A percentile compares a stretch with the other conserved stretches of the same genome.
These are phyloP conservation scores for Ceratobasidium sp. DNA, from an alignment of 1,284 basidiomycete genomes.

Conservation along the genomic window DNA sequence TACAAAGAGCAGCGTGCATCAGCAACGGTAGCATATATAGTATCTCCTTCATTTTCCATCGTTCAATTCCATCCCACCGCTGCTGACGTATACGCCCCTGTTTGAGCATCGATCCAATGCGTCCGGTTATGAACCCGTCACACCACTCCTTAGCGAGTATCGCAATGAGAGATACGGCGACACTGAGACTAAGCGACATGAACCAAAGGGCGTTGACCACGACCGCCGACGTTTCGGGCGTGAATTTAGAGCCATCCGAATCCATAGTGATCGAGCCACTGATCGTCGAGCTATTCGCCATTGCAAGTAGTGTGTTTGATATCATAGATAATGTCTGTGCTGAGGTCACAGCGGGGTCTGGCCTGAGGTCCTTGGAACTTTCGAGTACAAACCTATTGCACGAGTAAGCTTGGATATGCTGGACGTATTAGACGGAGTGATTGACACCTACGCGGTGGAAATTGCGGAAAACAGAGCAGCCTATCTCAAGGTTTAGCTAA, in stretches of 20 bases:
- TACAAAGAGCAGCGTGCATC: too few relatives aligned
- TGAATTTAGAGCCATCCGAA: background rate
- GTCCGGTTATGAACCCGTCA: conserved; percentile 4
- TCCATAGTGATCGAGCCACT: background rate
- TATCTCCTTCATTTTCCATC: too few relatives aligned
- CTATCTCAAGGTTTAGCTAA: too few relatives aligned
- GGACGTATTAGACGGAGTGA: too few relatives aligned
- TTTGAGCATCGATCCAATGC: too few relatives aligned
- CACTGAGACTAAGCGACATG: conserved; percentile 7
- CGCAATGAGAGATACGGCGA: background rate
- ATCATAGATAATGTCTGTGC: background rate
- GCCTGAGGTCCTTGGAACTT: conserved; percentile 9
- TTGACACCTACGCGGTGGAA: background rate
- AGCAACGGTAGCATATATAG: too few relatives aligned
- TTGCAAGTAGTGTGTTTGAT: background rate
- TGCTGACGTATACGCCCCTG: too few relatives aligned
- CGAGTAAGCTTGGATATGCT: too few relatives aligned
- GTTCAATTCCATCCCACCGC: too few relatives aligned
- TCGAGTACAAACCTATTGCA: conserved; percentile 5
- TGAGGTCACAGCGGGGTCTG: background rate
- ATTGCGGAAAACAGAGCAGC: conserved; percentile 16
- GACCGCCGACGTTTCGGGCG: background rate
- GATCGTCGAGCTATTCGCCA: too few relatives aligned
- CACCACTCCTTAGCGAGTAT: conserved; percentile 18
- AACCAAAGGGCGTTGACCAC: conserved; percentile 2